phyloP scores from a whole-genome alignment of 306 rosid species.

The Sicyos edulis region DNA sequence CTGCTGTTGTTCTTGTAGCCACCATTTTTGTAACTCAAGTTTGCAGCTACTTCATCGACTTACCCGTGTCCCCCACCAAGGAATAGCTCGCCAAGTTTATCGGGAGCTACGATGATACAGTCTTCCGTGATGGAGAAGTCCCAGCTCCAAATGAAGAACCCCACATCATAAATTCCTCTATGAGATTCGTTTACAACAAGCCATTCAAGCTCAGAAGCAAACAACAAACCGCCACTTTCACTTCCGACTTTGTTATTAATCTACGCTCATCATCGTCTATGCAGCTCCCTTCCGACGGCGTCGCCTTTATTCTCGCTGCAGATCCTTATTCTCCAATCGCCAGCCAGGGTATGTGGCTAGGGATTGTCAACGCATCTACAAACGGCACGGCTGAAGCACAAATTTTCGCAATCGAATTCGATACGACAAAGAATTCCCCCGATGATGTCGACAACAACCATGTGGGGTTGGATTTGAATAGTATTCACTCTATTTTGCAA shows the following conservation, averaged over 20 bases:
- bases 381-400: no score
- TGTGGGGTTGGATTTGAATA: conserved; percentile 61
- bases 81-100: not conserved
- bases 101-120: not conserved
- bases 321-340: conserved; percentile 13
- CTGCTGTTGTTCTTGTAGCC: not conserved
- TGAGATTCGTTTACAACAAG: conserved; percentile 17
- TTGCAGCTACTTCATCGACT: conserved; percentile 10
- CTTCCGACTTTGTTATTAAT: conserved; percentile 28
- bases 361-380: conserved; percentile 28
- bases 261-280: not conserved
- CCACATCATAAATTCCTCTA: conserved; percentile 16
- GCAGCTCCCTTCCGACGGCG: conserved; percentile 29
- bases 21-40: not conserved
- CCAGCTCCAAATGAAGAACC: not conserved
- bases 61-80: conserved; percentile 4
- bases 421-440: conserved; percentile 42
- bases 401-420: conserved; percentile 61
- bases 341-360: conserved; percentile 37
- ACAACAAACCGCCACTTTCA: no score
- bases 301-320: conserved; percentile 28
- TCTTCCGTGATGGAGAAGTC: not conserved
- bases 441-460: conserved; percentile 50
- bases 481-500: conserved; percentile 40
- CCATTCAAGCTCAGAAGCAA: conserved; percentile 24